Conservation (phyloP, 345 rosid genomes). For the Gossypium turneri region DNA sequence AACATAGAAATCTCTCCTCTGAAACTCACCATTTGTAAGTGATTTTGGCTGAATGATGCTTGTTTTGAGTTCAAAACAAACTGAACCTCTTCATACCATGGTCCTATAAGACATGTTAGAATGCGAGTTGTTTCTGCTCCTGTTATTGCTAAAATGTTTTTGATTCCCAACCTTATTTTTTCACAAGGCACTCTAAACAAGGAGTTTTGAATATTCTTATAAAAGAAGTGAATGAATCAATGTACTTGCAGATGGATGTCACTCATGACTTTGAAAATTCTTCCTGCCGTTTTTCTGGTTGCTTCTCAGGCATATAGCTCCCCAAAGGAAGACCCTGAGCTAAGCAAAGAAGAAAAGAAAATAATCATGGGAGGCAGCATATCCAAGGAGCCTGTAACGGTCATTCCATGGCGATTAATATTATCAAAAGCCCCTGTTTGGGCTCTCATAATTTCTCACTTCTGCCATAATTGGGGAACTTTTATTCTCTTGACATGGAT, state of each 20-base stretch:
- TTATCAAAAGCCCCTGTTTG: conserved; percentile 93
- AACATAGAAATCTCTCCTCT: neutral
- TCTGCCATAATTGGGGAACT: conserved; percentile 99
- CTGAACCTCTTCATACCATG: neutral
- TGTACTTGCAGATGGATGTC: conserved; percentile 9
- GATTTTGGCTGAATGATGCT: neutral
- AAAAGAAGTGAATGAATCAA: conserved; percentile 5
- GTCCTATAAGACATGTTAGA: neutral
- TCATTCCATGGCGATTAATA: conserved; percentile 91
- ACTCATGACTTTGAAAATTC: neutral
- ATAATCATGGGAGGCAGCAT: conserved; percentile 60
- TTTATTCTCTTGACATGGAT: conserved; percentile 96
- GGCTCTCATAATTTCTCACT: conserved; percentile 94
- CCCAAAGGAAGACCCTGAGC: conserved; percentile 75
- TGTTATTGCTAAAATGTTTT: neutral
- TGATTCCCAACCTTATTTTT: neutral
- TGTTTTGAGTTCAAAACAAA: neutral
- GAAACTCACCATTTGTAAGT: neutral
- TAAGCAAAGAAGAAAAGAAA: conserved; percentile 57
- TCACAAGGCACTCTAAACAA: neutral
- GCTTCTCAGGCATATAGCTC: conserved; percentile 77
- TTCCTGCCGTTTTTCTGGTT: conserved; percentile 23
- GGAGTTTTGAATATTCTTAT: neutral
- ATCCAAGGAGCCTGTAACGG: conserved; percentile 73
- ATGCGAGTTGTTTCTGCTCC: neutral